Percentiles rank a stretch among this genome's conserved stretches.
Conservation (phyloP, 768 basidiomycete genomes). For the Neoboletus magnificus region DNA sequence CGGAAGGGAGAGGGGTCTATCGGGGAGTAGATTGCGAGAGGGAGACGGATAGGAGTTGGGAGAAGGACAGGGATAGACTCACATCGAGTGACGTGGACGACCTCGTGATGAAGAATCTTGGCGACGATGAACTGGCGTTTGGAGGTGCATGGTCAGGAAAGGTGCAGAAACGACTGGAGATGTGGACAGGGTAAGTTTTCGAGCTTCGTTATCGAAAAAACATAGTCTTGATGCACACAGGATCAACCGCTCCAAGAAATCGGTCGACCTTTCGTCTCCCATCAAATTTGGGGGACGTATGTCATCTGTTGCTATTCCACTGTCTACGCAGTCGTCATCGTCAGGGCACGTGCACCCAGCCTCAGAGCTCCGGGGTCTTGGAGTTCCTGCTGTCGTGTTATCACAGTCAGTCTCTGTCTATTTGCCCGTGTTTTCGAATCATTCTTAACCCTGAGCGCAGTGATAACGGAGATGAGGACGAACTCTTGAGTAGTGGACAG, state of each 20-base stretch:
- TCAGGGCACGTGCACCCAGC: slow-evolving; percentile 28
- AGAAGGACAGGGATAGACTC: slow-evolving; percentile 24
- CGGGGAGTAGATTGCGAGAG: slow-evolving; percentile 25
- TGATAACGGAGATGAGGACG: slow-evolving; percentile 51
- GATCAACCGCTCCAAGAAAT: slow-evolving; percentile 35
- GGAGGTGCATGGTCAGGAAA: slow-evolving; percentile 40
- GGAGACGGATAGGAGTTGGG: slow-evolving; percentile 26
- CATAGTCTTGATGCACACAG: slow-evolving; percentile 18
- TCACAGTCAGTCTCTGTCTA: slow-evolving; percentile 32
- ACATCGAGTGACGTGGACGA: slow-evolving; percentile 33
- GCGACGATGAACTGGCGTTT: slow-evolving; percentile 31
- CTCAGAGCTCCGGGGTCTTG: slow-evolving; percentile 25
- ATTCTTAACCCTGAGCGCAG: slow-evolving; percentile 7
- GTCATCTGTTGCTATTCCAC: slow-evolving; percentile 29
- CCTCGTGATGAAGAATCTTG: slow-evolving; percentile 17
- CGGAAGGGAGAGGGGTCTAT: slow-evolving; percentile 17
- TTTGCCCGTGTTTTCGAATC: not conserved
- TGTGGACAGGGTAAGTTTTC: slow-evolving; percentile 45
- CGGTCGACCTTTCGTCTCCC: slow-evolving; percentile 26
- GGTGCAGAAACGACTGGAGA: slow-evolving; percentile 46
- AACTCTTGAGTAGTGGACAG: slow-evolving; percentile 75
- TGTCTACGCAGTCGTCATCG: slow-evolving; percentile 36
- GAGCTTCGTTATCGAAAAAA: not conserved
- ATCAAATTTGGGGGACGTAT: slow-evolving; percentile 20
- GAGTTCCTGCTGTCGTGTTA: slow-evolving; percentile 39